Conservation (phyloP, 345 rosid species). For the Camelina hispida region DNA sequence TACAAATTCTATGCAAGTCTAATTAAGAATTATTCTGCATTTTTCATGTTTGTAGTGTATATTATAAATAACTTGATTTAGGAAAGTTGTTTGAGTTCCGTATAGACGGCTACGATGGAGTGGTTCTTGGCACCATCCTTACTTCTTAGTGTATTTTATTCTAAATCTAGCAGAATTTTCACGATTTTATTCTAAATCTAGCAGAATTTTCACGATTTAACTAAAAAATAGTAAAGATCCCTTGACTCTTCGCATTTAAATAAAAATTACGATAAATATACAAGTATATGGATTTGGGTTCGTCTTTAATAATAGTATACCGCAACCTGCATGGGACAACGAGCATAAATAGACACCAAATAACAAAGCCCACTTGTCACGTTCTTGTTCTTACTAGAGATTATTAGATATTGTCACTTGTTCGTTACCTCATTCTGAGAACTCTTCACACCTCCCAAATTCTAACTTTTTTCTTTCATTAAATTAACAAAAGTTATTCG, state of each 20-base stretch:
- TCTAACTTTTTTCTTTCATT: slow-evolving; percentile 22
- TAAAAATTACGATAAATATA: not conserved
- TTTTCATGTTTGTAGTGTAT: not conserved
- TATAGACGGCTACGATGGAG: not conserved
- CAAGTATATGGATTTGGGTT: slow-evolving; percentile 2
- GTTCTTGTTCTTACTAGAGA: slow-evolving; percentile 33
- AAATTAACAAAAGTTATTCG: not conserved
- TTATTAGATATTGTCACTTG: slow-evolving; percentile 34
- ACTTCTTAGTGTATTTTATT: not conserved
- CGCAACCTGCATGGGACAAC: slow-evolving; percentile 31
- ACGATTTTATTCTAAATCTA: not conserved
- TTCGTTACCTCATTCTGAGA: slow-evolving; percentile 14
- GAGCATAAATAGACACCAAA: slow-evolving; percentile 4
- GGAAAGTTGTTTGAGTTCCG: not conserved
- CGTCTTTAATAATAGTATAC: slow-evolving; percentile 11
- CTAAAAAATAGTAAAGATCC: not conserved
- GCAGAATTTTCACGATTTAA: not conserved
- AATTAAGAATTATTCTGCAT: not conserved
- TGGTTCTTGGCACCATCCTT: not conserved
- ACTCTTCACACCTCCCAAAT: slow-evolving; percentile 40
- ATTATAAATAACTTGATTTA: not conserved
- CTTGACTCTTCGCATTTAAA: slow-evolving; percentile 17
- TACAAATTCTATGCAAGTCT: not conserved
- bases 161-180: not conserved
- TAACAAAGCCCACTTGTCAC: slow-evolving; percentile 37